Evolutionary conservation across 2,329 filamentous ascomycete species (phyloP).

Genomic region (Chrysoporthe cubensis): DNA sequence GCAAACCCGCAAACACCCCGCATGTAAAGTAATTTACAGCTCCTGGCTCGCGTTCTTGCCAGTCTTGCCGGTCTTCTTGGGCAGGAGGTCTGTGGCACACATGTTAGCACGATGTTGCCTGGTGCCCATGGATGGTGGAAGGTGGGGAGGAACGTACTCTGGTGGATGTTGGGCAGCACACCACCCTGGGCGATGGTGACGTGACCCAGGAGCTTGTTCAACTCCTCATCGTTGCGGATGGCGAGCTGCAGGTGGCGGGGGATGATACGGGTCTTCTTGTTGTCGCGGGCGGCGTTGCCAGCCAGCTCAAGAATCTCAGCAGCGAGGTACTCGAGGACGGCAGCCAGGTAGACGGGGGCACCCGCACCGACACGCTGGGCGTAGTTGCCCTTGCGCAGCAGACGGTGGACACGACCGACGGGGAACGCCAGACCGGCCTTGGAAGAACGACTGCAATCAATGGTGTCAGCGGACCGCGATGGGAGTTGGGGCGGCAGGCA

Average conservation of each 20-base stretch:
- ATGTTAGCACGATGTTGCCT: slow-evolving; percentile 31
- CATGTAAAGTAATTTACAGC: slow-evolving; percentile 65
- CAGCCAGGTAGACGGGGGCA: slow-evolving; percentile 95
- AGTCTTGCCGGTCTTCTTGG: slow-evolving; percentile 98
- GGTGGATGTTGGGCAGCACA: slow-evolving; percentile 96
- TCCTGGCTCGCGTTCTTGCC: slow-evolving; percentile 94
- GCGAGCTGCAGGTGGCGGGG: slow-evolving; percentile 98
- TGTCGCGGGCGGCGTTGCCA: slow-evolving; percentile 97
- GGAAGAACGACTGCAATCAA: slow-evolving; percentile 78
- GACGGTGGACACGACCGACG: slow-evolving; percentile 98
- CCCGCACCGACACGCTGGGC: slow-evolving; percentile 98
- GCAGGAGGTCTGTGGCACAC: slow-evolving; percentile 77
- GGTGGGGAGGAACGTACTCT: slow-evolving; percentile 68
- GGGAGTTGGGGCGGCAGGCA: neutral
- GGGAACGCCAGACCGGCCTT: slow-evolving; percentile 99
- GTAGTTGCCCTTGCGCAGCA: slow-evolving; percentile 98
- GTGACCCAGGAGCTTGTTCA: slow-evolving; percentile 98
- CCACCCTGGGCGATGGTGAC: slow-evolving; percentile 97
- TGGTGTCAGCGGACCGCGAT: slow-evolving; percentile 42
- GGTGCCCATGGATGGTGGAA: neutral
- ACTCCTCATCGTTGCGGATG: slow-evolving; percentile 98
- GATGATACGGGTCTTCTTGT: slow-evolving; percentile 99
- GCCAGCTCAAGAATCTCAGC: slow-evolving; percentile 99
- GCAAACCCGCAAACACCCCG: slow-evolving; percentile 46
- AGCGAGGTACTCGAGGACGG: slow-evolving; percentile 97